phyloP scores from a whole-genome alignment of 1,284 basidiomycete genomes.

The Volvariella volvacea region DNA sequence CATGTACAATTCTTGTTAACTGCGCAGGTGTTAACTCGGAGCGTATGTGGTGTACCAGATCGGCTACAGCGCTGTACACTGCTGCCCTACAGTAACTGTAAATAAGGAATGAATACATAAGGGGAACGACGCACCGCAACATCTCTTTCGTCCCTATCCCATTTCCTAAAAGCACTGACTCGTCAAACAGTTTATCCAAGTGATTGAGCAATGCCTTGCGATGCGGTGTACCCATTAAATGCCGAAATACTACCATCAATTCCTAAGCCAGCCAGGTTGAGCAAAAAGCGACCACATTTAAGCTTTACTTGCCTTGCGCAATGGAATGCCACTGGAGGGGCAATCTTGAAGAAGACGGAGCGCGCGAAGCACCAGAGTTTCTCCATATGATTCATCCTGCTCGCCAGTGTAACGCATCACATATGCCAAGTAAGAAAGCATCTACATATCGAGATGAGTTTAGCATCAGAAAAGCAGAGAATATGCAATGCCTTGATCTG shows the following conservation, averaged over 20 bases:
- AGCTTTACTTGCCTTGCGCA: slow-evolving; percentile 52
- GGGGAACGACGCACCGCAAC: slow-evolving; percentile 46
- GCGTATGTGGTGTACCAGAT: slow-evolving; percentile 90
- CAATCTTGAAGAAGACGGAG: slow-evolving; percentile 92
- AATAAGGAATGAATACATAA: slow-evolving; percentile 4
- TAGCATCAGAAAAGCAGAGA: slow-evolving; percentile 1
- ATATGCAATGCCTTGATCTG: slow-evolving; percentile 76
- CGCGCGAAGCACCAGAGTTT: slow-evolving; percentile 77
- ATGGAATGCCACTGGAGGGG: slow-evolving; percentile 79
- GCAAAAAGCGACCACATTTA: slow-evolving; percentile 2
- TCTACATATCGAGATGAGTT: slow-evolving; percentile 35
- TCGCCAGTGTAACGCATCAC: slow-evolving; percentile 73
- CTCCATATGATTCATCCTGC: slow-evolving; percentile 73
- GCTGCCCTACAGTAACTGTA: slow-evolving; percentile 45
- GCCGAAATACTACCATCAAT: slow-evolving; percentile 88
- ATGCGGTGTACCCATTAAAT: slow-evolving; percentile 81
- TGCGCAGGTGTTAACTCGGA: slow-evolving; percentile 79
- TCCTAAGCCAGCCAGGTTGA: slow-evolving; percentile 48
- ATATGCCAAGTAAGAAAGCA: slow-evolving; percentile 91
- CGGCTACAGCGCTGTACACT: slow-evolving; percentile 87
- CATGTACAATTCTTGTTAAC: slow-evolving; percentile 75
- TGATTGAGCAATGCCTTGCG: slow-evolving; percentile 78
- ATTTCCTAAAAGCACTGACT: slow-evolving; percentile 86
- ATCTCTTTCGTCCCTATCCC: slow-evolving; percentile 80
- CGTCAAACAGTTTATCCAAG: slow-evolving; percentile 89